Percentiles rank a stretch among this genome's conserved stretches.
phyloP scores from a whole-genome alignment of 2,329 filamentous ascomycete species.

The Calonectria pteridis region DNA sequence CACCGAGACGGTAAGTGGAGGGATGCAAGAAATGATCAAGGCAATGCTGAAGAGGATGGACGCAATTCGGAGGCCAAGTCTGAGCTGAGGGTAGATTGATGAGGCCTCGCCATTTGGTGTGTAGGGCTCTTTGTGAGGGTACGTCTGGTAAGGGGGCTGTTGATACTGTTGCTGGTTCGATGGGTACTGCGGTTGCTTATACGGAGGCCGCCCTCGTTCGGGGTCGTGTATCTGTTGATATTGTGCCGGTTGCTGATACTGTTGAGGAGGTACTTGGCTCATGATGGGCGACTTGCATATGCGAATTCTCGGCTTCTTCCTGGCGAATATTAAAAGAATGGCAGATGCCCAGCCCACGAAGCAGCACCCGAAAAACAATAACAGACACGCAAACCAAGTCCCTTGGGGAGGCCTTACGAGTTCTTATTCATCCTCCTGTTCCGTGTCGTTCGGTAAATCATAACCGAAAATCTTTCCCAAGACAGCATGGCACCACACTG shows the following conservation, averaged over 20 bases:
- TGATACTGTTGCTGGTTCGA: background rate
- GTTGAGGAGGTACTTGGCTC: background rate
- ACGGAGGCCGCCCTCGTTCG: background rate
- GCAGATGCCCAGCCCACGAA: background rate
- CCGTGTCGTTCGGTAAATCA: background rate
- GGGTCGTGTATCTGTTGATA: background rate
- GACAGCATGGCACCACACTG: background rate
- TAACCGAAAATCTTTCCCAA: background rate
- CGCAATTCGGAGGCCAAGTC: background rate
- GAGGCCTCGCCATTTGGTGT: too few species aligned
- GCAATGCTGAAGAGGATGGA: background rate
- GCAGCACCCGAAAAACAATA: background rate
- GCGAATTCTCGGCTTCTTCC: background rate
- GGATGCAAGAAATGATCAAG: background rate
- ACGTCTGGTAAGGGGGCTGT: background rate
- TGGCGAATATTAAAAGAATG: background rate
- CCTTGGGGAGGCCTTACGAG: background rate
- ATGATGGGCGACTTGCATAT: background rate
- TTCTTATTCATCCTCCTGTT: background rate
- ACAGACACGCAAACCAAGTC: background rate
- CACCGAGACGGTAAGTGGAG: background rate
- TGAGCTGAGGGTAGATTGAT: background rate
- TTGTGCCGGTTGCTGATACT: background rate
- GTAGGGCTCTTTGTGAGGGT: background rate
- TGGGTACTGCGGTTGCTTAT: background rate